Percentiles rank a stretch among this genome's conserved stretches.
phyloP scores from a whole-genome alignment of 2,329 filamentous ascomycete species.

The Sporothrix euskadiensis region DNA sequence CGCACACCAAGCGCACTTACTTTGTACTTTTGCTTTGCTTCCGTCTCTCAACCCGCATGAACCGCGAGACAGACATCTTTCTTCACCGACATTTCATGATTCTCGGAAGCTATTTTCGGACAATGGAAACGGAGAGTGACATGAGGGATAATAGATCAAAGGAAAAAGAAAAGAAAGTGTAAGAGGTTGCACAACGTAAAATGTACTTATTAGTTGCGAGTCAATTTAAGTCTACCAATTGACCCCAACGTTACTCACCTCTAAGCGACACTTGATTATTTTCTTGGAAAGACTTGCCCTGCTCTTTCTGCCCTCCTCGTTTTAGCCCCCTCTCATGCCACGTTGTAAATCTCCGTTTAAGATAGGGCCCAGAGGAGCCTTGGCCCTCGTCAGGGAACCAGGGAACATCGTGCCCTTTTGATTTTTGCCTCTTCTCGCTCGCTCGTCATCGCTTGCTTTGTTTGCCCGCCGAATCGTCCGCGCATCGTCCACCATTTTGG shows the following conservation, averaged over 20 bases:
- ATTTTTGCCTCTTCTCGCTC: neutral
- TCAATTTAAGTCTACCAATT: no score
- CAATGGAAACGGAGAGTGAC: neutral
- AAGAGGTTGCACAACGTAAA: neutral
- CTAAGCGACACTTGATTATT: no score
- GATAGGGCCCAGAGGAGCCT: neutral
- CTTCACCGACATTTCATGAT: constrained; percentile 2
- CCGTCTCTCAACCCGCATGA: neutral
- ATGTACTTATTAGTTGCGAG: no score
- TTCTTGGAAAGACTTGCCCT: no score
- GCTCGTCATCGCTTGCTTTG: neutral
- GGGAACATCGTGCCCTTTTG: neutral
- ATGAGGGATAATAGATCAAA: neutral
- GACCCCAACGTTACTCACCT: no score
- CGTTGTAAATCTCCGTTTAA: constrained; percentile 5
- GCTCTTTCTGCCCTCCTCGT: neutral
- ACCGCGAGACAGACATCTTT: neutral
- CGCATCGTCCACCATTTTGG: neutral
- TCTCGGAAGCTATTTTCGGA: neutral
- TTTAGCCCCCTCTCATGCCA: neutral
- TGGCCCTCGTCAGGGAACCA: neutral
- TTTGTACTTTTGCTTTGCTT: neutral
- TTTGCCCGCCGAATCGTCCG: neutral
- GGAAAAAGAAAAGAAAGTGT: neutral
- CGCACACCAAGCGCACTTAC: no score